These are phyloP conservation scores for Hyaloraphidium curvatum DNA, from an alignment of 192 early-diverging fungal species.

Conservation along the genomic window DNA sequence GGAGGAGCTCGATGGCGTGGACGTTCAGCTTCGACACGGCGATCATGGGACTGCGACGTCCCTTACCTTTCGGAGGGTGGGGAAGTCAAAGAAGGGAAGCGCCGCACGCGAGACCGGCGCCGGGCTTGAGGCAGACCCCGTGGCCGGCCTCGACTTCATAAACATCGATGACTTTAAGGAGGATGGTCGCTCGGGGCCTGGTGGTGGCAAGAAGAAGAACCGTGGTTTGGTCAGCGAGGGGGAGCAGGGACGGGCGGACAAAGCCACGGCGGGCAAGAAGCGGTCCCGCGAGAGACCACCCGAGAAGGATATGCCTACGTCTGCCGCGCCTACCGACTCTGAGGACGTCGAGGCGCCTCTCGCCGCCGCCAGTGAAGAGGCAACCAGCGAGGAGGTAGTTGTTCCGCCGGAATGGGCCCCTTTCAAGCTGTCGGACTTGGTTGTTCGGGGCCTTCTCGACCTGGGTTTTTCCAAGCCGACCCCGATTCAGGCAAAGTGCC, in stretches of 20 bases:
- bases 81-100: conserved; percentile 10
- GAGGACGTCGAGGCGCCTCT: conserved; percentile 17
- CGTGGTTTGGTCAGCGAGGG: conserved; percentile 1
- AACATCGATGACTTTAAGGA: conserved; percentile 69
- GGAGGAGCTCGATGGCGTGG: conserved; percentile 72
- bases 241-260: background rate
- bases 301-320: no score
- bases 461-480: conserved; percentile 61
- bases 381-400: background rate
- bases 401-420: conserved; percentile 44
- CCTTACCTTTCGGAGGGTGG: conserved; percentile 14
- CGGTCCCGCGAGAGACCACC: no score
- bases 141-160: conserved; percentile 30
- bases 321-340: background rate
- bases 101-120: conserved; percentile 14
- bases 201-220: conserved; percentile 7
- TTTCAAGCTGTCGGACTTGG: conserved; percentile 28
- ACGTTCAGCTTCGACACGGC: conserved; percentile 49
- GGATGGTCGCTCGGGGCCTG: background rate
- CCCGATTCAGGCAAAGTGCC: conserved; percentile 62
- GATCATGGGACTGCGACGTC: conserved; percentile 15
- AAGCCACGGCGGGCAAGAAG: conserved; percentile 2
- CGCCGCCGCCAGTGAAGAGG: background rate
- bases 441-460: conserved; percentile 48
- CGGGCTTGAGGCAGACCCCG: conserved; percentile 26